Conservation (phyloP, 2,329 filamentous ascomycete species). For the Claviceps humidiphila region DNA sequence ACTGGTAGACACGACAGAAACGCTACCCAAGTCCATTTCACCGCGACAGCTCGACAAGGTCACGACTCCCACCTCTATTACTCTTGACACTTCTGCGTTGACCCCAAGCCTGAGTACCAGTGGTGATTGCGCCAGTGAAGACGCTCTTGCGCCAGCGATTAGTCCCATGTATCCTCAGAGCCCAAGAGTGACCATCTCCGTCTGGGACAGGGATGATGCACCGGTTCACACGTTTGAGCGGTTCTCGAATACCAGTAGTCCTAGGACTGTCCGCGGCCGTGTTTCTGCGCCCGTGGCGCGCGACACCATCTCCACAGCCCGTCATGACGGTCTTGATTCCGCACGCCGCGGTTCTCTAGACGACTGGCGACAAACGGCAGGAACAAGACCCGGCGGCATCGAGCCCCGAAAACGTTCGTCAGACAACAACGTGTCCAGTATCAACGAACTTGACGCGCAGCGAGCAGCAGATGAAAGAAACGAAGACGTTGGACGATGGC, state of each 20-base stretch:
- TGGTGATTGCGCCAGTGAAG: conserved; percentile 38
- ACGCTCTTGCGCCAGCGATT: conserved; percentile 26
- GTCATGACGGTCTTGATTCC: conserved; percentile 9
- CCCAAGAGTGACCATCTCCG: conserved; percentile 42
- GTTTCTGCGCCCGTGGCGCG: conserved; percentile 16
- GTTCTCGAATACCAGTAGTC: conserved; percentile 22
- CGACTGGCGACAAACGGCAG: conserved; percentile 25
- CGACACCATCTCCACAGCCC: conserved; percentile 21
- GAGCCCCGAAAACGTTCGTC: conserved; percentile 31
- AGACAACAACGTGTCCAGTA: conserved; percentile 32
- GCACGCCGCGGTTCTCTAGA: conserved; percentile 26
- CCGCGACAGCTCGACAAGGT: conserved; percentile 29
- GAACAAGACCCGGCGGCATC: conserved; percentile 31
- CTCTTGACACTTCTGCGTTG: conserved; percentile 23
- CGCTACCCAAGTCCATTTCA: conserved; percentile 24
- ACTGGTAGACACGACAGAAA: conserved; percentile 10
- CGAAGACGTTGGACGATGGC: conserved; percentile 37
- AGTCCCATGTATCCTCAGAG: conserved; percentile 33
- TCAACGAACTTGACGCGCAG: conserved; percentile 33
- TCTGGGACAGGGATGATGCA: conserved; percentile 35
- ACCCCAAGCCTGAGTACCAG: conserved; percentile 34
- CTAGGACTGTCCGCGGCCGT: conserved; percentile 20
- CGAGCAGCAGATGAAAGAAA: conserved; percentile 34
- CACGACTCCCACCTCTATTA: conserved; percentile 20
- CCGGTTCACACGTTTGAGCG: conserved; percentile 27